Evolutionary conservation across 352 stramenopile species (phyloP), one percentile per base, ranked within the genome.

Genomic region (Phytophthora podocarpi): DNA sequence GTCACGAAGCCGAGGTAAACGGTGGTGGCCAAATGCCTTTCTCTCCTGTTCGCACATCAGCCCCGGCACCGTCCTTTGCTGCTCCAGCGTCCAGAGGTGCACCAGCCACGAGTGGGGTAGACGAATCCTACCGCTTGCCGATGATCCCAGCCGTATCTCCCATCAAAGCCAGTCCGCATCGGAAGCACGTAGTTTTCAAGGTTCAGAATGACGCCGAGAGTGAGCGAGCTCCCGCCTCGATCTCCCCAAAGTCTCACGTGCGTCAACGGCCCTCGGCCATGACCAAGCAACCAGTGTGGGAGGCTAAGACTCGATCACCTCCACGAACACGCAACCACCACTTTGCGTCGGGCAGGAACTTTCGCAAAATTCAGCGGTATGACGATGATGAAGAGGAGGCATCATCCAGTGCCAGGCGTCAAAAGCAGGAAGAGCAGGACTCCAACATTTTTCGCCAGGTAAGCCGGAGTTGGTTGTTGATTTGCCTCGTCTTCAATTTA

Each of bases 71-170:
- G n/a, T n/a, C n/a, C n/a, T n/a, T n/a, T n/a, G n/a, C n/a, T n/a
- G 32, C 32, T 21, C 24, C 48, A 28, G 21, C 35, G 13, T 20
- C 24, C 6, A 57, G 18, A 47, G 57, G n/a, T 15, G 31, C n/a
- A n/a, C n/a, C n/a, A n/a, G n/a, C n/a, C n/a, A n/a, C n/a, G n/a
- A n/a, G n/a, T n/a, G n/a, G 30, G 5, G 36, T 58, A 16, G 46
- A 55, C 18, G 49, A 70, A 13, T 48, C 59, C n/a, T 45, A 45
- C 20, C 26, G 58, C 23, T 47, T 80, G 4, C 72, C 74, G 16
- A 26, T 70, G 28, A 80, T 89, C 7, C 74, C 78, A 1, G 66
- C 70, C 0, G 61, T 88, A 13, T 90, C 80, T 4, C 80, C 78
- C 1, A 82, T 90, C 54, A 81, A 82, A 59, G 48, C 76, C 1